Base-by-base conservation (phyloP, 768 basidiomycete species). In the Hemileccinum impolitum region DNA sequence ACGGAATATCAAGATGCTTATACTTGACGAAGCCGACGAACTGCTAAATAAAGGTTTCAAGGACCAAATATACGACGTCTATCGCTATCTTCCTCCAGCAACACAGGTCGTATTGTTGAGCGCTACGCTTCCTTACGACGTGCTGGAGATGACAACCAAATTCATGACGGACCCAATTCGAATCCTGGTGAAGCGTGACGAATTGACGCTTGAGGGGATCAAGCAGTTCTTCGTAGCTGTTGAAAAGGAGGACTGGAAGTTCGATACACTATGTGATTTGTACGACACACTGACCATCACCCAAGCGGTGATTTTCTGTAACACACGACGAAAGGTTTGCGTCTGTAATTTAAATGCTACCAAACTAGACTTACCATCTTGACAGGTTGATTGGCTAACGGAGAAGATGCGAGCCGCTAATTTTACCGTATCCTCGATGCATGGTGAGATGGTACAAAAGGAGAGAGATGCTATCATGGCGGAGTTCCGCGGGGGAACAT, bases 171-270 rank as follows among this genome's bases (percentile, higher is more conserved):
- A 97, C 70, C 95, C 95, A 30, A 93, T 98, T 66, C 89, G 93
- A 39, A 96, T 99, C 60, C 85, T 97, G 59, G 94, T 98, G 70
- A 96, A 97, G 78, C 92, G 94, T 87, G 94, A 97, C 64, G 95
- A 99, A 72, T 80, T 97, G 78, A 96, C 95, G 44, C 78, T 97
- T 48, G 95, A 99, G 63, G 89, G 89, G 9, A 94, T 94, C 73
- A 94, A 94, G 62, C 92, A 95, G 67, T 94, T 94, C 74, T 94
- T 94, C 76, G 91, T 99, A 43, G 95, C 94, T 39, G 95, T 99
- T 48, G 95, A 97, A 73, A 96, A 97, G 74, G 95, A 99, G 70
- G 95, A 99, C 65, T 97, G 94, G 94, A 99, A 99, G 67, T 94
- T 96, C 64, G 94, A 97, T 71, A 97, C 94, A 0, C 78, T 99